Base-by-base conservation (phyloP, 805 yeast species). In the Zygosaccharomyces lentus region DNA sequence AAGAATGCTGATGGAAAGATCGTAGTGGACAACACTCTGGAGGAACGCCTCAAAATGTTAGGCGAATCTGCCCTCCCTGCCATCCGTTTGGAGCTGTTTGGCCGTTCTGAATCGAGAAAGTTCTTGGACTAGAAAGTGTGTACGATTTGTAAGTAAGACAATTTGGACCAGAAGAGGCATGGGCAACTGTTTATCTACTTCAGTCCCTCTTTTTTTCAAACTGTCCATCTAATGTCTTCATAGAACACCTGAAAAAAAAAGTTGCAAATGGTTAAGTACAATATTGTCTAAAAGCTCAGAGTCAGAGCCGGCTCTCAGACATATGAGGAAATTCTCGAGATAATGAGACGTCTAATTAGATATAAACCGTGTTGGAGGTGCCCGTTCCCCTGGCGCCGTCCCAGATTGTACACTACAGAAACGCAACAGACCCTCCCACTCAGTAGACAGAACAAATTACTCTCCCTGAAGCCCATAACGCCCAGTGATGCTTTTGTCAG, bases 21-120 rank as follows among this genome's bases (percentile, higher is more conserved):
- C 55, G 90, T 84, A 58, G 87, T 93, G 46, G 76, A 87, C 70
- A 93, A 93, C 74, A 90, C 99, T 39, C 77, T 93, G 61, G 96
- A 89, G 61, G 97, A 90, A 74, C 87, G 99, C 72, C 80, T 93
- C 62, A 78, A 82, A 59, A 70, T 93, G 51, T 76, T 93, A 59
- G 77, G 85, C 31, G 85, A 86, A 65, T 87, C 81, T 60, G 85
- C 96, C 6, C 78, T 93, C 56, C 99, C 99, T 40, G 95, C 90
- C 45, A 81, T 93, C 53, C 83, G 98, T 72, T 74, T 86, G 52
- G 95, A 90, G 62, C 72, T 91, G 63, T 93, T 89, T 64, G 96
- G 96, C 51, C 81, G 86, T 47, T 84, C 96, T 13, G 68, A 77
- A 46, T 70, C 91, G 46, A 87, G 98, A 78, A 87, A 87, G 75